Conservation (phyloP, 169 alveolate species). For the Plasmodium billcollinsi region DNA sequence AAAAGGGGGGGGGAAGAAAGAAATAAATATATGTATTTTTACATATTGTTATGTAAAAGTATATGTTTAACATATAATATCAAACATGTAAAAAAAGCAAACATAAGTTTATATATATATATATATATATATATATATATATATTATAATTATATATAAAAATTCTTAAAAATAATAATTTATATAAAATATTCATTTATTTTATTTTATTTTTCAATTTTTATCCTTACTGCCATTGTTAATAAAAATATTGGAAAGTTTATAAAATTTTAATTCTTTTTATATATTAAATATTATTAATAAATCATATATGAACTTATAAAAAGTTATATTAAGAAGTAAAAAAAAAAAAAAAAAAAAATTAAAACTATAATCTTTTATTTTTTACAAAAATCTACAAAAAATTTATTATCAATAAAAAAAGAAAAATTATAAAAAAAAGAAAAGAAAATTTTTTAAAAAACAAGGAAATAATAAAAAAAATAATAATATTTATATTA, state of each 20-base stretch:
- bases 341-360: slow-evolving; percentile 3
- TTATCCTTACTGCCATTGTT: slow-evolving; percentile 66
- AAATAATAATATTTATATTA: background rate
- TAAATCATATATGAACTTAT: too few species aligned
- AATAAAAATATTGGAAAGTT: background rate
- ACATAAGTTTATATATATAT: background rate
- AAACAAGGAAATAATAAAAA: slow-evolving; percentile 6
- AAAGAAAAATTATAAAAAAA: slow-evolving; percentile 8
- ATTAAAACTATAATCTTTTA: background rate
- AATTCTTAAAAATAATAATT: background rate
- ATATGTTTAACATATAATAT: background rate
- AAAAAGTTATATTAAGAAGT: too few species aligned
- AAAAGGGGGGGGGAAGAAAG: background rate
- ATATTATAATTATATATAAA: slow-evolving; percentile 12
- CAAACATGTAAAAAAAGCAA: background rate
- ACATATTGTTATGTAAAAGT: background rate
- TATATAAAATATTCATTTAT: background rate
- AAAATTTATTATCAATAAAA: slow-evolving; percentile 7
- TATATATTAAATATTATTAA: background rate
- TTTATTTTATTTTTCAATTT: background rate
- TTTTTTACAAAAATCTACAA: slow-evolving; percentile 5
- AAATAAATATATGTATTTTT: background rate
- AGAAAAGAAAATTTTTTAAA: background rate
- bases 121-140: slow-evolving; percentile 9
- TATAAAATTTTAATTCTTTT: background rate